Percentiles rank a stretch among this genome's conserved stretches.
Evolutionary conservation across 2,329 filamentous ascomycete species (phyloP).

Genomic region (Periglandula ipomoeae): DNA sequence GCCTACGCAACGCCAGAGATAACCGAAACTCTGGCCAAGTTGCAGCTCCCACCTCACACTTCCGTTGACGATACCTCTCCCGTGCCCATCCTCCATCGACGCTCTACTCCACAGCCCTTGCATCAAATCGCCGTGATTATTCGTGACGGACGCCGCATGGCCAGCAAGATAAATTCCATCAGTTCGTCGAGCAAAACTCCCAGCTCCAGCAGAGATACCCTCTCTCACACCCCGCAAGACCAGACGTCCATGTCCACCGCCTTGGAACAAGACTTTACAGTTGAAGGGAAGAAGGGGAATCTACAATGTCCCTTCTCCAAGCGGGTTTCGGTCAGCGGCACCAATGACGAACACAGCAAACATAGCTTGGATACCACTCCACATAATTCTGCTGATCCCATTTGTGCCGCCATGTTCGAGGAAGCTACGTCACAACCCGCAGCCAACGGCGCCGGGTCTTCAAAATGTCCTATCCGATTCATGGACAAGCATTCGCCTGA

Average conservation of each 20-base stretch:
- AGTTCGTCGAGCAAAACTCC: slow-evolving; percentile 42
- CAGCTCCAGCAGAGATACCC: slow-evolving; percentile 38
- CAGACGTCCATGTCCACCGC: slow-evolving; percentile 53
- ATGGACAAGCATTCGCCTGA: slow-evolving; percentile 87
- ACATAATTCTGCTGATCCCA: slow-evolving; percentile 47
- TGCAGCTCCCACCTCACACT: slow-evolving; percentile 51
- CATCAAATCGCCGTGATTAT: slow-evolving; percentile 56
- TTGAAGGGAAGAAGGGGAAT: slow-evolving; percentile 69
- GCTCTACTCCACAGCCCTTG: slow-evolving; percentile 28
- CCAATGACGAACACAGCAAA: slow-evolving; percentile 12
- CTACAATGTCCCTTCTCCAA: slow-evolving; percentile 73
- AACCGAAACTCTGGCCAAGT: slow-evolving; percentile 55
- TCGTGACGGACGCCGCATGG: slow-evolving; percentile 52
- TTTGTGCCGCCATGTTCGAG: slow-evolving; percentile 55
- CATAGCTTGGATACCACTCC: slow-evolving; percentile 29
- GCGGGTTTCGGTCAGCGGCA: slow-evolving; percentile 25
- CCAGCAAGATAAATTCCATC: slow-evolving; percentile 40
- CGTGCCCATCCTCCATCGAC: slow-evolving; percentile 47
- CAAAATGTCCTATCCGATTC: slow-evolving; percentile 86
- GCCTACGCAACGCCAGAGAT: slow-evolving; percentile 56
- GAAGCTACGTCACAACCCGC: slow-evolving; percentile 46
- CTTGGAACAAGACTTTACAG: slow-evolving; percentile 85
- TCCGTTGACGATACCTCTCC: slow-evolving; percentile 38
- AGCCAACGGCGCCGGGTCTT: slow-evolving; percentile 38
- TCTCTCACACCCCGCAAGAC: slow-evolving; percentile 34